These are phyloP conservation scores for Quercus lobata DNA, from an alignment of 331 rosid genomes.

Conservation along the genomic window DNA sequence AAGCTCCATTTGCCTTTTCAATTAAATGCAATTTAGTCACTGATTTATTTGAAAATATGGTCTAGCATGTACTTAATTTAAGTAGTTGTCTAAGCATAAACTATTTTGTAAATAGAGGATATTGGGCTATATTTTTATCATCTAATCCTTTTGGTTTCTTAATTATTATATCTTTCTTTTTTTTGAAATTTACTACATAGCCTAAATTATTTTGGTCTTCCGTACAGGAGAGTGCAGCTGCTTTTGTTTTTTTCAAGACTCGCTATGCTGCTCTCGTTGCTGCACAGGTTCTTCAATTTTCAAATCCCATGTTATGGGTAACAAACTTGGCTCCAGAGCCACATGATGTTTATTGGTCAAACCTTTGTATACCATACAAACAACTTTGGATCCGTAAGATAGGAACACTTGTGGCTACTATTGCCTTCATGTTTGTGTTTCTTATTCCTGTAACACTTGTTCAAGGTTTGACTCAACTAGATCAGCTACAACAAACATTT, in stretches of 20 bases:
- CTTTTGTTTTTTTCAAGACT: slow-evolving; percentile 92
- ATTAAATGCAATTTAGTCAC: background rate
- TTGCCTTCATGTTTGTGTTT: slow-evolving; percentile 70
- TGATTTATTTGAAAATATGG: background rate
- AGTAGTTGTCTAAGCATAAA: background rate
- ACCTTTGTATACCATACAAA: slow-evolving; percentile 79
- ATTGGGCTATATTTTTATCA: background rate
- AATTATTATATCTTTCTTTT: background rate
- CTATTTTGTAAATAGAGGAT: background rate
- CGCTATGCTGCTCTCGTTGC: slow-evolving; percentile 74
- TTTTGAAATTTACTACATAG: background rate
- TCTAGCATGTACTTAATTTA: background rate
- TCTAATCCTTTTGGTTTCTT: background rate
- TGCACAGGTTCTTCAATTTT: slow-evolving; percentile 72
- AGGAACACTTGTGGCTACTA: slow-evolving; percentile 55
- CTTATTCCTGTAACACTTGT: slow-evolving; percentile 76
- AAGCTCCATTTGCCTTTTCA: background rate
- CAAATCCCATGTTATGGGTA: slow-evolving; percentile 97
- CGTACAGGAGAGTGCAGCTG: slow-evolving; percentile 81
- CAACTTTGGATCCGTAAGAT: slow-evolving; percentile 93
- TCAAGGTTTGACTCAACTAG: slow-evolving; percentile 88
- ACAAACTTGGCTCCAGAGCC: slow-evolving; percentile 91
- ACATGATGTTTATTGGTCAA: slow-evolving; percentile 85
- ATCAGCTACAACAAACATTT: slow-evolving; percentile 53
- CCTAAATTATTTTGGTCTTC: slow-evolving; percentile 3